These are phyloP conservation scores for Phyllosticta paracitricarpa DNA, from an alignment of 2,329 filamentous ascomycete genomes.

Conservation along the genomic window DNA sequence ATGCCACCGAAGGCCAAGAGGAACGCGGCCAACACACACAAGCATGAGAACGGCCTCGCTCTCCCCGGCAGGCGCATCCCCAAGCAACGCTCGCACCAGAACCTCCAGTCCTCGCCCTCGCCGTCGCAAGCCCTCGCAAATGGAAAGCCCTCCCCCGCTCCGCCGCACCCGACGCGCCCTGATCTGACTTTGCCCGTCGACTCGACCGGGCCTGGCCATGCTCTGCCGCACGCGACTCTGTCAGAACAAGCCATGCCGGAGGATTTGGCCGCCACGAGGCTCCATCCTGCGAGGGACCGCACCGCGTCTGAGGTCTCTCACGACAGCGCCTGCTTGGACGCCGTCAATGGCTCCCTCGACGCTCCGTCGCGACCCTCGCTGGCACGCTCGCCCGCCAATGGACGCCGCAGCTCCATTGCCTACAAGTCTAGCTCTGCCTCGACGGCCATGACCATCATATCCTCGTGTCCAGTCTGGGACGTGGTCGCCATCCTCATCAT, in stretches of 20 bases:
- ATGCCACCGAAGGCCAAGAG: slow-evolving; percentile 41
- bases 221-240: slow-evolving; percentile 11
- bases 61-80: slow-evolving; percentile 60
- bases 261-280: slow-evolving; percentile 1
- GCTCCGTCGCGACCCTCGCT: slow-evolving; percentile 23
- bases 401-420: slow-evolving; percentile 17
- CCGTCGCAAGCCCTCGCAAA: slow-evolving; percentile 29
- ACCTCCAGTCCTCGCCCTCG: slow-evolving; percentile 22
- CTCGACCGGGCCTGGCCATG: slow-evolving; percentile 22
- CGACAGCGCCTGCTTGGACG: slow-evolving; percentile 27
- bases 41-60: slow-evolving; percentile 80
- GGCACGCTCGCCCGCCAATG: slow-evolving; percentile 44
- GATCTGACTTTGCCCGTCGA: slow-evolving; percentile 29
- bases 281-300: slow-evolving; percentile 25
- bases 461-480: slow-evolving; percentile 82
- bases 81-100: slow-evolving; percentile 37
- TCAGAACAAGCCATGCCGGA: slow-evolving; percentile 11
- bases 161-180: slow-evolving; percentile 26
- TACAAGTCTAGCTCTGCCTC: slow-evolving; percentile 59
- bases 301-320: slow-evolving; percentile 34
- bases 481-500: slow-evolving; percentile 95
- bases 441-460: slow-evolving; percentile 75
- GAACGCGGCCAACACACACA: slow-evolving; percentile 36
- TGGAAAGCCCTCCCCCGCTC: slow-evolving; percentile 28
- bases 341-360: slow-evolving; percentile 23